Evolutionary conservation across 768 basidiomycete species (phyloP).

Genomic region (Pulveroboletus sp.): DNA sequence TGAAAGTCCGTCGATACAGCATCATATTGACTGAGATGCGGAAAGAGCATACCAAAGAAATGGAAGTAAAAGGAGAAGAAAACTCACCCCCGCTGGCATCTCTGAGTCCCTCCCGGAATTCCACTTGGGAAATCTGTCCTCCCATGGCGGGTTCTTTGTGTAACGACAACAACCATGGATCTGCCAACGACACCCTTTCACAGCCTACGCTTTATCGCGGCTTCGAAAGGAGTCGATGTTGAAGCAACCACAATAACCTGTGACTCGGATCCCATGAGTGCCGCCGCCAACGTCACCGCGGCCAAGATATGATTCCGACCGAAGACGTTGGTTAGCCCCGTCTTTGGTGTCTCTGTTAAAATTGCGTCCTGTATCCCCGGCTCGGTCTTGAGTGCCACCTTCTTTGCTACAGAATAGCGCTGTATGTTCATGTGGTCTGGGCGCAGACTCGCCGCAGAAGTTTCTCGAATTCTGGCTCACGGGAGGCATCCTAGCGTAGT

Average conservation of each 20-base stretch:
- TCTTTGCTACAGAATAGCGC: slow-evolving; percentile 87
- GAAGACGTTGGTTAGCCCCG: slow-evolving; percentile 73
- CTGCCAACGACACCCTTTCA: slow-evolving; percentile 76
- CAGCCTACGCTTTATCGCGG: slow-evolving; percentile 65
- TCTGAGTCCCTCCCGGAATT: slow-evolving; percentile 98
- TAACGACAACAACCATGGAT: slow-evolving; percentile 73
- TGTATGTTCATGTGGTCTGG: slow-evolving; percentile 24
- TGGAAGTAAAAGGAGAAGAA: too few relatives aligned
- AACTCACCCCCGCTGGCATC: slow-evolving; percentile 77
- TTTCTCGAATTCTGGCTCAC: slow-evolving; percentile 41
- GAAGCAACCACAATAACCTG: too few relatives aligned
- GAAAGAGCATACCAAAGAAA: too few relatives aligned
- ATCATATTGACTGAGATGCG: too few relatives aligned
- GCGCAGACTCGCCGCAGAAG: slow-evolving; percentile 1
- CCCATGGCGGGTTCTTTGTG: slow-evolving; percentile 88
- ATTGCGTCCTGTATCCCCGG: slow-evolving; percentile 73
- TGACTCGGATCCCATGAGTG: slow-evolving; percentile 26
- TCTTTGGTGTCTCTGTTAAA: slow-evolving; percentile 73
- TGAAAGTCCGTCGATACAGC: too few relatives aligned
- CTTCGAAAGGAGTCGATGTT: slow-evolving; percentile 39
- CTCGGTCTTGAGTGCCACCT: slow-evolving; percentile 74
- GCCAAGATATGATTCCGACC: slow-evolving; percentile 55
- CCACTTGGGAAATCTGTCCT: slow-evolving; percentile 83
- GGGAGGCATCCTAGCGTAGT: slow-evolving; percentile 54
- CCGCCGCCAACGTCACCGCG: too few relatives aligned